A percentile compares a stretch with the other conserved stretches of the same genome.
These are phyloP conservation scores for Rhynchospora tenuis DNA, from an alignment of 176 grass and related monocot genomes.

Conservation along the genomic window DNA sequence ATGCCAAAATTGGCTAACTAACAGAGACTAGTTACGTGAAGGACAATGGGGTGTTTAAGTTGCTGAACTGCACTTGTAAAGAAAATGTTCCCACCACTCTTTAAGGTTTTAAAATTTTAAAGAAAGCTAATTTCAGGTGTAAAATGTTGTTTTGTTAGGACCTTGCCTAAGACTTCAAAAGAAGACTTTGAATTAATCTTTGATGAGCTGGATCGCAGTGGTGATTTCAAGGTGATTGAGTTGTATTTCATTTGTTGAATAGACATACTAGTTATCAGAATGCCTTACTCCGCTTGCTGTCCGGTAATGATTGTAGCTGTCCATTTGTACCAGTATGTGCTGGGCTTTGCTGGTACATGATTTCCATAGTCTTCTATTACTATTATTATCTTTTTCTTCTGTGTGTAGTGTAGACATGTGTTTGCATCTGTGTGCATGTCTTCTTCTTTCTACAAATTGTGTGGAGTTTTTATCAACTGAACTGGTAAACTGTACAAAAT, in stretches of 20 bases:
- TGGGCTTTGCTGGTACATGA: not conserved
- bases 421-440: not conserved
- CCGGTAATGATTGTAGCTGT: not conserved
- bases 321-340: not conserved
- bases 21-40: conserved; percentile 23
- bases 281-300: not conserved
- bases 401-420: not conserved
- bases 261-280: not conserved
- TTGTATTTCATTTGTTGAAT: not conserved
- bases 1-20: not conserved
- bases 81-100: not conserved
- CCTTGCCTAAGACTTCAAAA: conserved; percentile 84
- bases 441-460: not conserved
- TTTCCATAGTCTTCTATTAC: not conserved
- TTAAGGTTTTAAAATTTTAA: not conserved
- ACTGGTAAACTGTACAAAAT: not conserved
- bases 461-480: not conserved
- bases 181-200: conserved; percentile 98
- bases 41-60: conserved; percentile 3
- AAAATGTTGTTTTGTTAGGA: conserved; percentile 47
- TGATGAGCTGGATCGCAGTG: conserved; percentile 81
- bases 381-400: not conserved
- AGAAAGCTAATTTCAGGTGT: not conserved
- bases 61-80: conserved; percentile 22
- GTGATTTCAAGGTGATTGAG: conserved; percentile 85